These are phyloP conservation scores for Crucihimalaya himalaica DNA, from an alignment of 345 rosid genomes.

Conservation along the genomic window DNA sequence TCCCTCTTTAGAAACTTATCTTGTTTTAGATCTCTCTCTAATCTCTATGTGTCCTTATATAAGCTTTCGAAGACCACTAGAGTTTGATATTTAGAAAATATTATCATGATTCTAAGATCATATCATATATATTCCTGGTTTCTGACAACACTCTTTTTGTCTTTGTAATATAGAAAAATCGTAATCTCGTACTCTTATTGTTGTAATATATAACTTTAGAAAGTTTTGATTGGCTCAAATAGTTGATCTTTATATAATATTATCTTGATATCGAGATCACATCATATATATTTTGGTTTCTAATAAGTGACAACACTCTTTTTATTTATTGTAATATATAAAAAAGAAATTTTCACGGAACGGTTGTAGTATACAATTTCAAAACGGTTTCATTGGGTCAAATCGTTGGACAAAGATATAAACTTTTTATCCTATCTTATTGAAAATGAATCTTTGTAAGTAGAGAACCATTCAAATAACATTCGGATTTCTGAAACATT, in stretches of 20 bases:
- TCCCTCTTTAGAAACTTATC: background rate
- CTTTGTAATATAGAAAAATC: too few relatives aligned
- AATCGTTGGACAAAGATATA: background rate
- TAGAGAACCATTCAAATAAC: slow-evolving; percentile 9
- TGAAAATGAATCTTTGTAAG: slow-evolving; percentile 6
- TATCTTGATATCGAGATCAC: too few relatives aligned
- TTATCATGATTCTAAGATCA: background rate
- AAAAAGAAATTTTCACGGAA: too few relatives aligned
- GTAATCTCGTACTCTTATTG: too few relatives aligned
- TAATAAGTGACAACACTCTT: too few relatives aligned
- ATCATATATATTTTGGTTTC: too few relatives aligned
- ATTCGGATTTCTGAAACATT: background rate
- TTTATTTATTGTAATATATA: too few relatives aligned
- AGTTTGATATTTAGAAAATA: background rate
- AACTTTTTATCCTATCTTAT: background rate
- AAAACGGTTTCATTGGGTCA: slow-evolving; percentile 1
- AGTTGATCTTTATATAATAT: too few relatives aligned
- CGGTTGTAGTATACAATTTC: background rate
- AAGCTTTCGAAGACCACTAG: slow-evolving; percentile 6
- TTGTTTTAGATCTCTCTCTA: slow-evolving; percentile 15
- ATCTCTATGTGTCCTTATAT: slow-evolving; percentile 31
- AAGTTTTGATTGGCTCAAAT: too few relatives aligned
- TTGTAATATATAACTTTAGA: too few relatives aligned
- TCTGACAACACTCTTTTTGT: too few relatives aligned
- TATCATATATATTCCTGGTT: too few relatives aligned